Conservation (phyloP, 139 green algal genomes). For the Chlamydomonas sphaeroides region DNA sequence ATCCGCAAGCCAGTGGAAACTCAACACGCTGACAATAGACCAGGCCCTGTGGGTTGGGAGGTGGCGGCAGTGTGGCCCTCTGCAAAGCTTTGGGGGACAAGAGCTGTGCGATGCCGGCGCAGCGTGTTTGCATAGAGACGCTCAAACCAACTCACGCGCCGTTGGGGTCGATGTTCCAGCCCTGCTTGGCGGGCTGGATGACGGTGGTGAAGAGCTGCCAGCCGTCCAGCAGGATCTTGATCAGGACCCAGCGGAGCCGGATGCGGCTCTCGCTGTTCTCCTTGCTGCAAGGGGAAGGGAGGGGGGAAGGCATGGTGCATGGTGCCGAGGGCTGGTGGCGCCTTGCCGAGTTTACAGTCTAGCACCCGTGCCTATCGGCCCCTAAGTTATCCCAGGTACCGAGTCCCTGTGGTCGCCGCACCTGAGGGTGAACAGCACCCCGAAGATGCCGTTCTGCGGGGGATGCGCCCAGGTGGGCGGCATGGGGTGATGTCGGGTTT, state of each 20-base stretch:
- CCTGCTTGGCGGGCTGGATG: background rate
- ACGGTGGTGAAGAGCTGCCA: constrained; percentile 37
- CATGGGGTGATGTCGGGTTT: too few relatives aligned
- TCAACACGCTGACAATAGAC: background rate
- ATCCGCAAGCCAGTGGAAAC: background rate
- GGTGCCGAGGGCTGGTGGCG: too few relatives aligned
- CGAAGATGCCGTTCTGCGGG: too few relatives aligned
- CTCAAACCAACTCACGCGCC: background rate
- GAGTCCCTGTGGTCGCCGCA: too few relatives aligned
- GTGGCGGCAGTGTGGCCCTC: background rate
- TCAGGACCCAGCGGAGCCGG: constrained; percentile 9
- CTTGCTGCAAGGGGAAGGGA: background rate
- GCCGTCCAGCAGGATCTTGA: constrained; percentile 21
- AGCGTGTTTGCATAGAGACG: background rate
- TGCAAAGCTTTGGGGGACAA: too few relatives aligned
- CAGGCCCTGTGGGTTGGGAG: background rate
- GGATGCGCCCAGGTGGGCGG: too few relatives aligned
- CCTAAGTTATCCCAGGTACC: too few relatives aligned
- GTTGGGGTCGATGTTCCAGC: constrained; percentile 17
- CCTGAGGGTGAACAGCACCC: too few relatives aligned
- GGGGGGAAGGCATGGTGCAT: too few relatives aligned
- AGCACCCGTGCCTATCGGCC: too few relatives aligned
- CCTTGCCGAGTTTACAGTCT: too few relatives aligned
- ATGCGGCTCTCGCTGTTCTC: background rate
- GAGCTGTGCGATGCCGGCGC: background rate